Conservation (phyloP, 1,284 basidiomycete genomes). For the Fomes fomentarius region DNA sequence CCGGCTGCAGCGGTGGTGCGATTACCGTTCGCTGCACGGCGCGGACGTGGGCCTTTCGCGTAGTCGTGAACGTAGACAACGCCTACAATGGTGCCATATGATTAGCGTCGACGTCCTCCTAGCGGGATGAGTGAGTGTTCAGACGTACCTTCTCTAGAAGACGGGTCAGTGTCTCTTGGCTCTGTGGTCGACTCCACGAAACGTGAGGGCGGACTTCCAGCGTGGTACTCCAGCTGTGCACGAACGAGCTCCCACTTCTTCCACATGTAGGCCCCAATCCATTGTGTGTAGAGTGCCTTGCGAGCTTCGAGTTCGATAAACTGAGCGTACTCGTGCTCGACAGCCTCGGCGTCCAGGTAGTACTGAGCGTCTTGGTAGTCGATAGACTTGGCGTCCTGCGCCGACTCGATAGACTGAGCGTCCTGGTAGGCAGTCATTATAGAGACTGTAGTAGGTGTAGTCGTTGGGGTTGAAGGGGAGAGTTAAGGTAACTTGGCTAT, state of each 20-base stretch:
- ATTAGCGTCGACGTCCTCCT: neutral
- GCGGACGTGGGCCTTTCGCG: constrained; percentile 26
- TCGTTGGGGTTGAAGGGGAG: too few species aligned
- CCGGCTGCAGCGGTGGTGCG: constrained; percentile 24
- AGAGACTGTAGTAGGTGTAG: too few species aligned
- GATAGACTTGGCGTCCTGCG: too few species aligned
- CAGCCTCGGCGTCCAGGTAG: too few species aligned
- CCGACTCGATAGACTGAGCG: too few species aligned
- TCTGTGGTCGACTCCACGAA: constrained; percentile 9
- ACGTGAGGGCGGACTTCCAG: constrained; percentile 2
- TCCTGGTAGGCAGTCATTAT: constrained; percentile 29
- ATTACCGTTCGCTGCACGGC: constrained; percentile 14
- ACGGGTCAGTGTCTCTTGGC: constrained; percentile 10
- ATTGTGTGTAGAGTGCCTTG: constrained; percentile 55
- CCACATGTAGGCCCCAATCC: constrained; percentile 61
- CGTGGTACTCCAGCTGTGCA: constrained; percentile 29
- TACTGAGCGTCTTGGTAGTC: too few species aligned
- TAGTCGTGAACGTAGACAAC: constrained; percentile 34
- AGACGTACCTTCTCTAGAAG: constrained; percentile 26
- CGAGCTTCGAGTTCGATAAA: constrained; percentile 48
- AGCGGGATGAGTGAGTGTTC: neutral
- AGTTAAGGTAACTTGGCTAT: too few species aligned
- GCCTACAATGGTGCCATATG: constrained; percentile 24
- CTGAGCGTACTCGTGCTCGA: too few species aligned
- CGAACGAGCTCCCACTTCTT: constrained; percentile 52